Base-by-base conservation (phyloP, 495 filamentous ascomycete species). In the Penicillium maclennaniae region DNA sequence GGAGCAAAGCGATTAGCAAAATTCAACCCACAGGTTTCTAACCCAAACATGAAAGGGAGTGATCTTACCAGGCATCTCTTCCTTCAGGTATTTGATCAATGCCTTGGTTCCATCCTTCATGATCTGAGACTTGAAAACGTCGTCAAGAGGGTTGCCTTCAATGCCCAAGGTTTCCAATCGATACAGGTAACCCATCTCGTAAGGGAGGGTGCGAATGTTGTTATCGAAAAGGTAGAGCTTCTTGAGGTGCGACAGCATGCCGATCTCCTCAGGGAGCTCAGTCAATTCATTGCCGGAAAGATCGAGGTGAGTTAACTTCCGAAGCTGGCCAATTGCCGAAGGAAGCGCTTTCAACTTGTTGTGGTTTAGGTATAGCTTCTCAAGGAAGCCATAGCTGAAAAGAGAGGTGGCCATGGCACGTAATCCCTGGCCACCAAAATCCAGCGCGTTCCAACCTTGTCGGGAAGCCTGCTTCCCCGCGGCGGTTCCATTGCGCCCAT, bases 351-450 rank as follows among this genome's bases (percentile, higher is more conserved):
- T 83, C 36, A 99, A 76, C 63, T 89, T 88, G 76, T 99, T 98
- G 59, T 88, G 87, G 58, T 89, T 90, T 31, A 98, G 83, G 66
- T 93, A 96, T 20, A 99, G 78, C 63, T 91, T 91, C 52, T 87
- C 86, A 47, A 97, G 77, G 67, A 97, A 96, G 16, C 70, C 76
- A 70, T 96, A 97, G 54, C 79, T 73, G 69, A 99, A 99, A 41
- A 99, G 73, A 17, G 86, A 79, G 7, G 81, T 68, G 2, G 91
- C 81, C 16, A 97, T 77, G 37, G 87, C 86, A 58, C 89, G 87
- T 27, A 99, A 71, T 27, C 91, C 92, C 73, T 97, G 95, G 0
- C 91, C 93, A 61, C 91, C 91, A 61, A 97, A 84, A 75, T 99
- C 93, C 40, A 99, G 71, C 40, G 89, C 87, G 60, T 86, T 77